Base-by-base conservation (phyloP, 495 filamentous ascomycete genomes). In the Parachaetomium inaequale region DNA sequence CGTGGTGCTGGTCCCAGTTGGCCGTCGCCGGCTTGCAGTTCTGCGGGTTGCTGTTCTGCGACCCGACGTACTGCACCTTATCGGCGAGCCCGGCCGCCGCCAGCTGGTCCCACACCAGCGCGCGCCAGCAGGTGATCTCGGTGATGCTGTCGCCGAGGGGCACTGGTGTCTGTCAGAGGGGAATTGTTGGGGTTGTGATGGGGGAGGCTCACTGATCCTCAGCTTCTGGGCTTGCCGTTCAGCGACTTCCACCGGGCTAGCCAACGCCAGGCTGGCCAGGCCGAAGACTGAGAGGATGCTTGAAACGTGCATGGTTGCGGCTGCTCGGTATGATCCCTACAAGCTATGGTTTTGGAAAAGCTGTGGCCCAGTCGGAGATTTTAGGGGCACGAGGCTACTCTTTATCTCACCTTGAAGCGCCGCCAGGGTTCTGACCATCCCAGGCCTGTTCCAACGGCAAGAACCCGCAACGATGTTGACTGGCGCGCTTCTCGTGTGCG, bases 71-170 rank as follows among this genome's bases (percentile, higher is more conserved):
- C 61, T 78, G 67, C 53, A 78, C 68, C 49, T 64, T 53, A 19
- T 58, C 46, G 17, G 67, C 66, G 15, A 68, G 17, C 10, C 69
- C 68, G 36, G 72, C 71, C 14, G 54, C 61, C 34, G 66, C 67
- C 5, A 78, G 64, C 55, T 69, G 66, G 54, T 75, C 68, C 74
- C 74, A 76, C 19, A 78, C 68, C 23, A 72, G 55, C 26, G 73
- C 67, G 15, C 75, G 70, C 75, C 75, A 78, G 63, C 75, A 78
- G 36, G 73, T 76, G 59, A 78, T 74, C 43, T 78, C 75, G 17
- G 75, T 78, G 57, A 78, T 74, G 57, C 66, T 71, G 64, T 78
- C 75, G 17, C 75, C 75, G 14, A 78, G 67, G 6, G 73, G 73
- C 75, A 77, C 73, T 78, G 45, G 11, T 21, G 14, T n/a, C 8